Conservation (phyloP, 768 basidiomycete genomes). For the Cytidiella melzeri region DNA sequence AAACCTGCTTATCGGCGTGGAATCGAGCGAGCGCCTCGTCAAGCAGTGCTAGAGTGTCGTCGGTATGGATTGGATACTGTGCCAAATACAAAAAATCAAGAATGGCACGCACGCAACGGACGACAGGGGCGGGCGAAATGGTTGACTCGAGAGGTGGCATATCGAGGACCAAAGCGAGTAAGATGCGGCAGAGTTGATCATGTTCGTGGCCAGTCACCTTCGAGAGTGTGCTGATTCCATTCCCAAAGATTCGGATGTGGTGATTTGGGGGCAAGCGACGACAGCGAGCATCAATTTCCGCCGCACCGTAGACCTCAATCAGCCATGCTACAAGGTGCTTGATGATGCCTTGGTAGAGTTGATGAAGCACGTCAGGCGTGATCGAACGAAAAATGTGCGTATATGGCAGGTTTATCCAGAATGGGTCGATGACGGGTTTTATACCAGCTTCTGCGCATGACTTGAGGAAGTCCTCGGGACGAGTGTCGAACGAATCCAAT, state of each 20-base stretch:
- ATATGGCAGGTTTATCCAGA: conserved; percentile 22
- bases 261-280: conserved; percentile 18
- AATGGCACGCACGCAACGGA: conserved; percentile 13
- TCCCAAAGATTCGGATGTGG: conserved; percentile 15
- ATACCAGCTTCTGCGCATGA: conserved; percentile 15
- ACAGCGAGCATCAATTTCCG: conserved; percentile 17
- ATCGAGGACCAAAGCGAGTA: conserved; percentile 14
- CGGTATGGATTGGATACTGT: conserved; percentile 17
- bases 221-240: conserved; percentile 17
- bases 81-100: conserved; percentile 24
- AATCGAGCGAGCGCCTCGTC: conserved; percentile 11
- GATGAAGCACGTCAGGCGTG: conserved; percentile 26
- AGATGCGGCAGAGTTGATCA: too few species aligned
- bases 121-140: conserved; percentile 8
- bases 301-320: conserved; percentile 3
- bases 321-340: conserved; percentile 24
- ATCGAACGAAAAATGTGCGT: conserved; percentile 19
- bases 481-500: background rate
- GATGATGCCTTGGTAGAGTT: conserved; percentile 24
- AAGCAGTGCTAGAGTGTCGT: conserved; percentile 9
- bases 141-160: conserved; percentile 11
- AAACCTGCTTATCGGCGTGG: conserved; percentile 19
- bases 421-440: conserved; percentile 19
- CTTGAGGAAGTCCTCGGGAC: conserved; percentile 1
- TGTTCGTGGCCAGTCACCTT: conserved; percentile 22